Evolutionary conservation across 2,329 filamentous ascomycete genomes (phyloP), one percentile per base, ranked within the genome.

Genomic region (Pseudophaeomoniella oleicola): DNA sequence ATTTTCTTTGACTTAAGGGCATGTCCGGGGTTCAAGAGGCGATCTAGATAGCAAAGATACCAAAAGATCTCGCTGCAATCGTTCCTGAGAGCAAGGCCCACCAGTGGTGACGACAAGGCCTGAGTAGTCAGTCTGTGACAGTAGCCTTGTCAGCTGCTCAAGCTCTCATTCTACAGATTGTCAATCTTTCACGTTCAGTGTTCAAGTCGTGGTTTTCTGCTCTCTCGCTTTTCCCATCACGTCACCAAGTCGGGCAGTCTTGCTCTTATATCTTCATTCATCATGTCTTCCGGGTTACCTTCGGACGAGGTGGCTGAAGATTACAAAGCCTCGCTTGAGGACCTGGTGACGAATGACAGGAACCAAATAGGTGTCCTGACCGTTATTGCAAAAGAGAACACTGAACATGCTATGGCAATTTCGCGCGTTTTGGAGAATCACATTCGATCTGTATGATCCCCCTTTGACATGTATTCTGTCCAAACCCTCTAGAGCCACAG

Each of bases 341-440:
- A 94, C 59, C 70, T 98, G 52, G 83, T 81, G 46, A 73, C 78
- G 55, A 94, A 94, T 63, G 84, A 85, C 62, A 80, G 86, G 54
- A 85, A 85, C 60, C 88, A 96, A 62, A 98, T 98, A 59, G 88
- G 82, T 69, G 96, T 92, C 62, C 64, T 98, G 62, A 98, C 90
- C 43, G 78, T 94, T 57, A 96, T 98, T 61, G 90, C 90, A 41
- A 85, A 92, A 59, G 90, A 98, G 60, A 94, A 93, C 53, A 94
- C 87, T 46, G 86, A 93, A 60, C 82, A 94, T 66, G 90, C 90
- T 22, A 75, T 92, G 58, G 84, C 82, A 46, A 96, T 98, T 51
- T 87, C 90, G 13, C 77, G 84, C 51, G 84, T 84, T 34, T 64
- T 98, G 49, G 83, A 93, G 57, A 81, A 87, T 45, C 90, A 98